Evolutionary conservation across 2,329 filamentous ascomycete species (phyloP), one percentile per base, ranked within the genome.

Genomic region (Sclerotinia sclerotiorum): DNA sequence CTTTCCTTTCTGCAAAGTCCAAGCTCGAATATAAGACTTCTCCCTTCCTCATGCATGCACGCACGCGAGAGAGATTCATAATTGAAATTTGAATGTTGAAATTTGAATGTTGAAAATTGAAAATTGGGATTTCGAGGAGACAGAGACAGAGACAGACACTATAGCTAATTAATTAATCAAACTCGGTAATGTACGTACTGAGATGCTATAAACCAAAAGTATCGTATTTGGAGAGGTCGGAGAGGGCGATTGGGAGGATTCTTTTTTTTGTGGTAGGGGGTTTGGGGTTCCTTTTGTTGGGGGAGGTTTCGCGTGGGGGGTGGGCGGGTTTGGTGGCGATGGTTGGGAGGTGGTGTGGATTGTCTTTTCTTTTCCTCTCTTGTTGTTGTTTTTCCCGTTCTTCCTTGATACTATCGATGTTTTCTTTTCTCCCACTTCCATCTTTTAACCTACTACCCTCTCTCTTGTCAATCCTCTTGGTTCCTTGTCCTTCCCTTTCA

Each of bases 201-300:
- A 3, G n/a, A 17, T 8, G 27, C 27, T 29, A 54, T 1, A 42
- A 8, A 0, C 63, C 63, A 48, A 65, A 57, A 2, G 63, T 65
- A 39, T 65, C 52, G 7, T 58, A 65, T 15, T 48, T 58, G 13
- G 52, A 55, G 17, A 56, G 39, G 24, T 65, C 52, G 29, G 60
- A 29, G 8, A 49, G 13, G 60, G 17, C 15, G 2, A 49, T 48
- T 13, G 60, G 60, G 2, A 62, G 39, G 46, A 51, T 39, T 62
- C 63, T 19, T 17, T 52, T 61, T 19, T 52, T 32, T 44, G 49
- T 48, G 13, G 51, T 39, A 21, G 51, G 42, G 6, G 56, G 29
- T 5, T 19, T 24, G 62, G 24, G 32, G 15, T 17, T 21, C 2
- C 21, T 52, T 46, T 56, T 48, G 13, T n/a, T 35, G 46, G 60